Base-by-base conservation (phyloP, 148 eudicot species). In the Spergularia marina region DNA sequence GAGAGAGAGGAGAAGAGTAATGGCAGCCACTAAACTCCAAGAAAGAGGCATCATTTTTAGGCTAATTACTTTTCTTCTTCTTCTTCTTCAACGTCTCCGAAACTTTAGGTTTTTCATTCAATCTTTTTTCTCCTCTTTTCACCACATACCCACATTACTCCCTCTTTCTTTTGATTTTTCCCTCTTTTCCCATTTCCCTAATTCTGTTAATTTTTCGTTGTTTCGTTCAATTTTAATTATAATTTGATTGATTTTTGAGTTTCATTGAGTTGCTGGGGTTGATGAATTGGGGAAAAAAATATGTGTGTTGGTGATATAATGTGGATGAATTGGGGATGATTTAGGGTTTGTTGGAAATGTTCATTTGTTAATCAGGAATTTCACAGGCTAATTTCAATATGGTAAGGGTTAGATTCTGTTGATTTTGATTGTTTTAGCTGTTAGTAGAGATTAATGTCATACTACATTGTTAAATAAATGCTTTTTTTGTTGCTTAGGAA, bases 21-120 rank as follows among this genome's bases (percentile, higher is more conserved):
- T 81, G 83, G 83, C 73, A 76, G 70, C 79, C 83, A 76, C 76
- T 16, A 59, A 80, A 66, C 40, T 72, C 76, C 83, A 71, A 49
- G 67, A 76, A 81, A 65, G 9, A 53, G 44, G 83, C 73, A 76
- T 71, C 55, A 72, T 17, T 81, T 76, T 76, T 57, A 72, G 83
- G 66, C 12, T 9, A 75, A 23, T 70, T 67, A 34, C 40, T 21
- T 17, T 47, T 68, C 57, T 51, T 23, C 16, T 49, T 52, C 21
- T 23, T 23, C 49, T 49, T 71, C 66, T 55, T 80, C 71, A 39
- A 54, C 13, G 0, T 63, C 63, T 62, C 82, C 82, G 74, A 62
- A 69, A 39, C 14, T 57, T 30, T 49, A n/a, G 83, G 18, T 49
- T 34, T 80, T 71, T 71, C 72, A 44, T 14, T 20, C 79, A 70